Base-by-base conservation (phyloP, 441 rosid species). In the Adansonia grandidieri region DNA sequence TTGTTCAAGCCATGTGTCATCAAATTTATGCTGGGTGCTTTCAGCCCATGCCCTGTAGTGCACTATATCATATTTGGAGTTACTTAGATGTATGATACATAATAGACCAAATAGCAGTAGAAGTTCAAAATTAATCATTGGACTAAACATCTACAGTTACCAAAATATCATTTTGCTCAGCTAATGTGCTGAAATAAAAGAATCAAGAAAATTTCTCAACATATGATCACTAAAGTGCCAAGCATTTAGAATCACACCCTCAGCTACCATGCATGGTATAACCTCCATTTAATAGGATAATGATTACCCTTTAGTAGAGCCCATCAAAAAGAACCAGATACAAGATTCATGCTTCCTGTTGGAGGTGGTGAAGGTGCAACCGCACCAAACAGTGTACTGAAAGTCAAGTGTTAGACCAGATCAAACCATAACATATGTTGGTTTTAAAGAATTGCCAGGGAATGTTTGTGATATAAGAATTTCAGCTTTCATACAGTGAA, bases 41-140 rank as follows among this genome's bases (percentile, higher is more conserved):
- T 91, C 90, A 50, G 92, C 80, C 98, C 99, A 96, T 81, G 87
- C 98, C 83, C 87, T 91, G 78, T 91, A 94, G 85, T 96, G 97
- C 88, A 94, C 99, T 92, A 76, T 71, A 15, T 58, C 51, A 79
- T 42, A 78, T 1, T 83, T 20, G 44, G 19, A 84, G 77, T 82
- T 47, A 81, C 65, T 84, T 70, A 80, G 72, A 73, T 13, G 24
- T 44, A 80, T 14, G 14, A 58, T 64, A 47, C 44, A 69, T 53
- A 32, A 22, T 19, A 24, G 48, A 78, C n/a, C 24, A 24, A 42
- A 19, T 44, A 24, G 9, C 20, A 42, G 50, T 62, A 62, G 68
- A 74, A 57, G 51, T 78, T 61, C 20, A 32, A 61, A 42, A 51
- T 2, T 10, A 15, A 73, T 75, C 20, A 14, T 60, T 9, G 63